Evolutionary conservation across 1,139 yeast species (phyloP).

Genomic region (Zygoascus hellenicus): DNA sequence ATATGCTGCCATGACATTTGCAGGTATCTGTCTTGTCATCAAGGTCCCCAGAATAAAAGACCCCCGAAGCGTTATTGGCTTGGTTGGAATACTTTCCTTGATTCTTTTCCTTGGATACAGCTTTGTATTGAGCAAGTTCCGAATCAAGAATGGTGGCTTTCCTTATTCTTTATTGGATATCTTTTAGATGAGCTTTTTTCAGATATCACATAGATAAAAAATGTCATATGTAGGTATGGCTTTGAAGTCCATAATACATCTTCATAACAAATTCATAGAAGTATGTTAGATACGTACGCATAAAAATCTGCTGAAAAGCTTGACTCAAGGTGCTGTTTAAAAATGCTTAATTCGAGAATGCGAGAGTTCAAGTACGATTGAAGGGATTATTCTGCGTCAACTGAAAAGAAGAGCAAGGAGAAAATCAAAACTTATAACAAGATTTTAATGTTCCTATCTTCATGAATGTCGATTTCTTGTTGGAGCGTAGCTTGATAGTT

Average conservation of each 20-base stretch:
- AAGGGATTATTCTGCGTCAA: too few species aligned
- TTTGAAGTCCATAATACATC: background rate
- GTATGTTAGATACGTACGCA: too few species aligned
- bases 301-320: too few species aligned
- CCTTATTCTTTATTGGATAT: slow-evolving; percentile 43
- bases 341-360: too few species aligned
- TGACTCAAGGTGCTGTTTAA: too few species aligned
- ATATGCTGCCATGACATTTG: slow-evolving; percentile 36
- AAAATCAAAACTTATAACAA: too few species aligned
- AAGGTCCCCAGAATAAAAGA: slow-evolving; percentile 44
- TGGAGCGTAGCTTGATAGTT: too few species aligned
- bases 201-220: background rate
- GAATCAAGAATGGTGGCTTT: slow-evolving; percentile 51
- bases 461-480: too few species aligned
- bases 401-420: too few species aligned
- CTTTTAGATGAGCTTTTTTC: slow-evolving; percentile 11
- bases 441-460: too few species aligned
- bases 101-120: slow-evolving; percentile 46
- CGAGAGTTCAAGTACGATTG: too few species aligned
- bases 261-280: background rate
- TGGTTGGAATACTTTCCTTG: slow-evolving; percentile 40
- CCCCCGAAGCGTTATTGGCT: slow-evolving; percentile 41
- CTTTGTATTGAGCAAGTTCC: slow-evolving; percentile 46
- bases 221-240: background rate
- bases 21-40: slow-evolving; percentile 43